Evolutionary conservation across 768 basidiomycete species (phyloP), one percentile per base, ranked within the genome.

Genomic region (Cyclocybe aegerita): DNA sequence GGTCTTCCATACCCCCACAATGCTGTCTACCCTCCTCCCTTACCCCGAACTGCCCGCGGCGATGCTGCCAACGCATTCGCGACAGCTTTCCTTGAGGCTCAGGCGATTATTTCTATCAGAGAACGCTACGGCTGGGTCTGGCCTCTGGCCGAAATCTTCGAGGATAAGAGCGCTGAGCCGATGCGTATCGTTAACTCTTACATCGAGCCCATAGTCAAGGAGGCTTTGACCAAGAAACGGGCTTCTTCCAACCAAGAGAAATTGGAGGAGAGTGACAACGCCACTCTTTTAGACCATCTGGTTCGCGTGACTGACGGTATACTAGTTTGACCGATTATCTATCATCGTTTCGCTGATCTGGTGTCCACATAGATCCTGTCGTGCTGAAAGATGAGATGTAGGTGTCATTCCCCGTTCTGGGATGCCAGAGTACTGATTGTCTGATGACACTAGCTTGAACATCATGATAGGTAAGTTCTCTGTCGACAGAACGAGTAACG

Each of bases 211-310:
- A 75, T 79, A 38, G 67, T 80, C n/a, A 59, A 69, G 34, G 75
- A 77, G 33, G 81, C 82, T 1, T 60, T 85, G 15, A 67, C 68
- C 55, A 73, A 73, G 65, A 74, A 72, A 53, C 57, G 58, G 10
- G 47, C 46, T 30, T n/a, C 54, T 10, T 48, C 53, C 6, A 40
- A 48, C 4, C 53, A 53, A 5, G 64, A 67, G 17, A 70, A 70
- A 50, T 67, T 62, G 32, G 48, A 48, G 2, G 69, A 73, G 35
- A 50, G 57, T 1, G 78, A 81, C 10, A 72, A 73, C 4, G 74
- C 70, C 38, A 81, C 80, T 0, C 65, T 85, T 36, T 66, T 85
- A 30, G 82, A 83, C 54, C 77, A 83, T 64, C 63, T 86, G 39
- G 77, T 83, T 31, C 68, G 70, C 17, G 59, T 75, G 39, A 81